Evolutionary conservation across 106 monocot genomes (phyloP).

Genomic region (Dioscorea zingiberensis): DNA sequence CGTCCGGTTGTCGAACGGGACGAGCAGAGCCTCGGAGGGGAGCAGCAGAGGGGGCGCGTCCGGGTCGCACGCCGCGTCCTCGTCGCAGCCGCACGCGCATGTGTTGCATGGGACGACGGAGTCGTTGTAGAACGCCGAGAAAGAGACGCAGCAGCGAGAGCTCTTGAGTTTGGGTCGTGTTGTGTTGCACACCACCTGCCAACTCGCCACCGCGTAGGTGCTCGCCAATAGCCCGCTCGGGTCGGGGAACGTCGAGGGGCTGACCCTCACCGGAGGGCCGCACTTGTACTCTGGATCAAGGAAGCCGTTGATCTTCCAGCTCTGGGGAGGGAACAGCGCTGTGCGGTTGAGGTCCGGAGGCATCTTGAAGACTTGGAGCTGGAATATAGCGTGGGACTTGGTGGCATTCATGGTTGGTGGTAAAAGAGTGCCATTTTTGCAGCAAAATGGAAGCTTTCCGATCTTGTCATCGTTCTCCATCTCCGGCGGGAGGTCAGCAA

Average conservation of each 20-base stretch:
- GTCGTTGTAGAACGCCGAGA: slow-evolving; percentile 92
- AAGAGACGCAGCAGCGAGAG: slow-evolving; percentile 86
- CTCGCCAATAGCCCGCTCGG: slow-evolving; percentile 55
- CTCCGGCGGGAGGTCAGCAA: slow-evolving; percentile 83
- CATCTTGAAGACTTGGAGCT: slow-evolving; percentile 80
- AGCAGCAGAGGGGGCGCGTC: slow-evolving; percentile 46
- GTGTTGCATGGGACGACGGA: slow-evolving; percentile 85
- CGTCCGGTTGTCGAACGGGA: slow-evolving; percentile 62
- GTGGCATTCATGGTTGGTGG: slow-evolving; percentile 54
- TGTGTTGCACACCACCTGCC: slow-evolving; percentile 92
- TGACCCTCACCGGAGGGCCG: slow-evolving; percentile 66
- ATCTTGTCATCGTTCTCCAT: slow-evolving; percentile 46
- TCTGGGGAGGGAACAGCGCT: slow-evolving; percentile 61
- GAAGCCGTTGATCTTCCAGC: slow-evolving; percentile 64
- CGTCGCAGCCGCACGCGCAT: slow-evolving; percentile 86
- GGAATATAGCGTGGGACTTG: slow-evolving; percentile 59
- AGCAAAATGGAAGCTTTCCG: slow-evolving; percentile 67
- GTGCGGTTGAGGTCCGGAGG: slow-evolving; percentile 88
- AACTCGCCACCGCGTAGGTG: slow-evolving; percentile 64
- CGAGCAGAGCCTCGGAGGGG: slow-evolving; percentile 67
- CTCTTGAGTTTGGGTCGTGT: slow-evolving; percentile 39
- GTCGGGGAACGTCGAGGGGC: slow-evolving; percentile 78
- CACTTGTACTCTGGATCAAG: slow-evolving; percentile 74
- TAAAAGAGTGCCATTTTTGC: slow-evolving; percentile 82
- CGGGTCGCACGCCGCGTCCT: slow-evolving; percentile 38